phyloP scores from a whole-genome alignment of 2,329 filamentous ascomycete species.

The Clarireedia monteithiana region DNA sequence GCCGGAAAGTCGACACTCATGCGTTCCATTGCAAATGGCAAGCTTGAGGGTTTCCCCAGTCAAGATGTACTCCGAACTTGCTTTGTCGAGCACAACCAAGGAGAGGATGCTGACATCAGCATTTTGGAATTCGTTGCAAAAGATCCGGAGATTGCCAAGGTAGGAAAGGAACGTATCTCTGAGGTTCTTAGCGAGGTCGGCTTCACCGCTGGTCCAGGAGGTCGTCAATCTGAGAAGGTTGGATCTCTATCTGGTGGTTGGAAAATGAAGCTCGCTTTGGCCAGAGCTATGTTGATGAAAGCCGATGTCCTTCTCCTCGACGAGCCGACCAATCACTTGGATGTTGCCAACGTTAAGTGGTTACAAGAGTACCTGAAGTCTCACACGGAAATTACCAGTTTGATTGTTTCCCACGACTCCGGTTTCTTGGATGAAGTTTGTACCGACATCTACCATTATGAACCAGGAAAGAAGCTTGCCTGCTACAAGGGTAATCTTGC shows the following conservation, averaged over 20 bases:
- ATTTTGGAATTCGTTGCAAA: conserved; percentile 90
- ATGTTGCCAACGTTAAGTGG: conserved; percentile 95
- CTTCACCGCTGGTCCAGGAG: conserved; percentile 83
- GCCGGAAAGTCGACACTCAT: conserved; percentile 98
- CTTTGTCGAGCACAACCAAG: conserved; percentile 99
- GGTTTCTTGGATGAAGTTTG: conserved; percentile 95
- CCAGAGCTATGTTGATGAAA: conserved; percentile 90
- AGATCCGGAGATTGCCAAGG: conserved; percentile 75
- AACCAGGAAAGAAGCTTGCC: conserved; percentile 86
- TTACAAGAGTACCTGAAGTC: conserved; percentile 88
- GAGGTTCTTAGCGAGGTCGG: conserved; percentile 84
- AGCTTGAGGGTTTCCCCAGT: conserved; percentile 92
- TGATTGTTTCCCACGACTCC: conserved; percentile 98
- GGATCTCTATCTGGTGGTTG: conserved; percentile 95
- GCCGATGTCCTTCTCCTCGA: conserved; percentile 95
- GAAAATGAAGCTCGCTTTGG: conserved; percentile 99
- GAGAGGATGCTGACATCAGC: conserved; percentile 92
- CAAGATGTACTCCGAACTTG: conserved; percentile 91
- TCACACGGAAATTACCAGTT: conserved; percentile 92
- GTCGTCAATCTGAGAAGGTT: conserved; percentile 81
- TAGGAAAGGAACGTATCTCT: conserved; percentile 73
- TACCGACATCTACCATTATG: conserved; percentile 98
- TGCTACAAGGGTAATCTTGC: conserved; percentile 78
- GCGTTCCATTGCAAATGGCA: conserved; percentile 90
- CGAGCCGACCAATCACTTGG: conserved; percentile 98